Base-by-base conservation (phyloP, 768 basidiomycete genomes). In the Antrodiella citrinella region DNA sequence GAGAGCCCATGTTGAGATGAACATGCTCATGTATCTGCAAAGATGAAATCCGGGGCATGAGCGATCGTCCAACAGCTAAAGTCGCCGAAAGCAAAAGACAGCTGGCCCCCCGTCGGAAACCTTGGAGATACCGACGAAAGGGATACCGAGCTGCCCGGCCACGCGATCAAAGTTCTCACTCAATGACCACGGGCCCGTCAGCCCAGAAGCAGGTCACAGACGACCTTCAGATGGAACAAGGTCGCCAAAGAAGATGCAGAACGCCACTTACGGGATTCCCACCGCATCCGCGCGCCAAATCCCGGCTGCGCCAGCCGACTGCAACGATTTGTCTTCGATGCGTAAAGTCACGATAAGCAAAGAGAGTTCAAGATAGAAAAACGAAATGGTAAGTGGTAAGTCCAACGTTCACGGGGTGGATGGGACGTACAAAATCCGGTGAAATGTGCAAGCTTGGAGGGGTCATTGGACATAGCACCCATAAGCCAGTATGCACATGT, bases 381-480 rank as follows among this genome's bases (percentile, higher is more conserved):
- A 38, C 18, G 35, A 50, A 26, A 21, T 35, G 20, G 25, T 20
- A 30, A 44, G 1, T 25, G 4, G 41, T 7, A 21, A 15, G 44
- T 38, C 30, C 39, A n/a, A n/a, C n/a, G n/a, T n/a, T n/a, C n/a
- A n/a, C n/a, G n/a, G n/a, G n/a, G n/a, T n/a, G n/a, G n/a, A 35
- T 7, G 26, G 26, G 54, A 74, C 84, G 57, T 61, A 90, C 87
- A 91, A 59, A 91, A 86, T 39, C 89, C 90, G 13, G 82, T 71
- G 58, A 91, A 84, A 61, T 88, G 76, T 0, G 88, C 88, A 19
- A 91, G 77, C 62, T 87, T 88, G 1, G 74, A 77, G 5, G 85
- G 80, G 63, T 90, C 81, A 56, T 91, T 90, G 19, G 85, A 86
- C 82, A 92, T 86, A 11, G 85, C 83, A 38, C 88, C 88, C 77